These are phyloP conservation scores for Kwoniella mangroviensis DNA, from an alignment of 768 basidiomycete genomes.

Conservation along the genomic window DNA sequence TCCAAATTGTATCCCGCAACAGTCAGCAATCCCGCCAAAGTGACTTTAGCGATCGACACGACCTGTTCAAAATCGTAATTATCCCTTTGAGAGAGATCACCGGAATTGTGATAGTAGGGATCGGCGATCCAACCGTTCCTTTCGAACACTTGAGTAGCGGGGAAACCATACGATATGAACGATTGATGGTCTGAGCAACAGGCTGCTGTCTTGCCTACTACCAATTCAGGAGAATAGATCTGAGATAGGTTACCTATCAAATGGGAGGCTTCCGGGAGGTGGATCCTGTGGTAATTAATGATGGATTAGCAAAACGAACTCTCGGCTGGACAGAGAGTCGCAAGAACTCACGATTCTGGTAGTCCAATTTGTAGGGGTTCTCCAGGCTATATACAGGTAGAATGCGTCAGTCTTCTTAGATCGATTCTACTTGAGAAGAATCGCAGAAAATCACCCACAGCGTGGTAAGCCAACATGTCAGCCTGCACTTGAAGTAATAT, in stretches of 20 bases:
- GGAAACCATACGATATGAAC: conserved; percentile 73
- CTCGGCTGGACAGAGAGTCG: background rate
- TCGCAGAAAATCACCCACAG: conserved; percentile 40
- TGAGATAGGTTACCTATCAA: conserved; percentile 75
- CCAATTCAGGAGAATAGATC: conserved; percentile 67
- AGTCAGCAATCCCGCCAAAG: conserved; percentile 75
- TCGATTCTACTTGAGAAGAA: background rate
- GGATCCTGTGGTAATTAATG: conserved; percentile 65
- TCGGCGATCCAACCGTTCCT: conserved; percentile 79
- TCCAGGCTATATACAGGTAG: conserved; percentile 57
- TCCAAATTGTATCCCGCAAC: conserved; percentile 62
- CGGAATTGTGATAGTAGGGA: conserved; percentile 59
- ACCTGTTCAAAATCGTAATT: conserved; percentile 85
- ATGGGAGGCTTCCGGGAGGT: conserved; percentile 74
- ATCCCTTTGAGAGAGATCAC: conserved; percentile 76
- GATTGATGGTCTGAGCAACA: conserved; percentile 91
- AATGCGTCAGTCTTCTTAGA: background rate
- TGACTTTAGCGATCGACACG: conserved; percentile 81
- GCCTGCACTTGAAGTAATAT: conserved; percentile 85
- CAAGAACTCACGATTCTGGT: conserved; percentile 66
- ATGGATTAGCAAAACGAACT: background rate
- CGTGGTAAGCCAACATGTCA: conserved; percentile 89
- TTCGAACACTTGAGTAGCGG: conserved; percentile 86
- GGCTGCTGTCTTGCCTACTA: conserved; percentile 61
- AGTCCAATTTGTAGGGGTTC: conserved; percentile 85